phyloP scores from a whole-genome alignment of 1,139 yeast genomes.

The Taiozyma sp. region DNA sequence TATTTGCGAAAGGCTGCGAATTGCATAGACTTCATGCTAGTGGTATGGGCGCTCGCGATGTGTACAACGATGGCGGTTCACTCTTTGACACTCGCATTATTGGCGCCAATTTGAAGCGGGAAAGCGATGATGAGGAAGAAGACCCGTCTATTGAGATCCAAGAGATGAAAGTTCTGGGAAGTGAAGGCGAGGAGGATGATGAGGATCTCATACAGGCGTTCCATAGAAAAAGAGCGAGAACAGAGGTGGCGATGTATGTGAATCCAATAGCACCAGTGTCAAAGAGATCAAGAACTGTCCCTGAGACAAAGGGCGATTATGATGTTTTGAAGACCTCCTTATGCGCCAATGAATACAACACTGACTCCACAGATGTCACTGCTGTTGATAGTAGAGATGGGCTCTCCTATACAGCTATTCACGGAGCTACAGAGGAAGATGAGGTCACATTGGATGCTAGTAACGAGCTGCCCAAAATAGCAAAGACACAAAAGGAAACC shows the following conservation, averaged over 20 bases:
- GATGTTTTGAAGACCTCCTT: background rate
- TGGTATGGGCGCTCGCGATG: background rate
- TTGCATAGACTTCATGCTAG: background rate
- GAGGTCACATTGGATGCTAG: background rate
- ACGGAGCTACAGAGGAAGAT: background rate
- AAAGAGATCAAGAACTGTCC: constrained; percentile 3
- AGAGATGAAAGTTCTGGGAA: constrained; percentile 6
- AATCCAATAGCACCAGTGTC: background rate
- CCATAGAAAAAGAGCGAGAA: background rate
- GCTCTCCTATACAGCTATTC: background rate
- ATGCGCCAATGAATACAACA: background rate
- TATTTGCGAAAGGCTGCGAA: background rate
- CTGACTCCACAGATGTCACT: background rate
- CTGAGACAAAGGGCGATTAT: background rate
- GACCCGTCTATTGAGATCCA: constrained; percentile 1
- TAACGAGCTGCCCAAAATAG: background rate
- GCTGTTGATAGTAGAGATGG: background rate
- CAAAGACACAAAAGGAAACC: background rate
- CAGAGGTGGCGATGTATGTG: background rate
- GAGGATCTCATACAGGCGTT: background rate
- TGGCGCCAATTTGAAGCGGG: background rate
- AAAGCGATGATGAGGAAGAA: background rate
- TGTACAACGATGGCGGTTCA: background rate
- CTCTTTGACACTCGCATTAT: background rate
- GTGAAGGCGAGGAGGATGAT: constrained; percentile 6